Evolutionary conservation across 257 asterid species (phyloP).

Genomic region (Solanum appendiculatum): DNA sequence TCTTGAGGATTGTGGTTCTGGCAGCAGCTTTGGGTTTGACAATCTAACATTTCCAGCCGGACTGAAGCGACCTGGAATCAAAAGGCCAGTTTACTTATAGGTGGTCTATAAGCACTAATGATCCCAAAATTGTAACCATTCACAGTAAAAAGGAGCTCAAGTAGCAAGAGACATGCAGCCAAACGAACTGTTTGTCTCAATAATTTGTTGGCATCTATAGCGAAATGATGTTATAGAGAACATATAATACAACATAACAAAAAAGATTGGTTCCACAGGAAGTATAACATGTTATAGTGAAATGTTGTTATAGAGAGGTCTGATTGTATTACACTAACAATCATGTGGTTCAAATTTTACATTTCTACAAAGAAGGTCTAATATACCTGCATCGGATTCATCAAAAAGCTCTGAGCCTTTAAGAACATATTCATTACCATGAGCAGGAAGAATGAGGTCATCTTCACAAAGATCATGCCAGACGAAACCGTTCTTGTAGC

Average conservation of each 20-base stretch:
- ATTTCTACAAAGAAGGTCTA: neutral
- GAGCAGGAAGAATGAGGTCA: conserved; percentile 85
- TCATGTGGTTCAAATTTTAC: neutral
- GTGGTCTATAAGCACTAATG: neutral
- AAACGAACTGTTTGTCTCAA: neutral
- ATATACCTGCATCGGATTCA: conserved; percentile 38
- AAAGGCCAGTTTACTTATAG: neutral
- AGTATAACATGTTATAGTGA: too few species aligned
- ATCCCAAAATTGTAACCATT: neutral
- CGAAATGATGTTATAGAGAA: neutral
- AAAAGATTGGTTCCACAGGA: neutral
- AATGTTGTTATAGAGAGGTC: neutral
- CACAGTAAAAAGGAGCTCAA: neutral
- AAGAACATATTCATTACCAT: conserved; percentile 81
- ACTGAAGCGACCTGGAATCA: conserved; percentile 50
- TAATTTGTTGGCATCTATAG: neutral
- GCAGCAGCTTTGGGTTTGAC: conserved; percentile 60
- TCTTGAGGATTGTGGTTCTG: conserved; percentile 75
- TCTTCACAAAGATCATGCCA: conserved; percentile 94
- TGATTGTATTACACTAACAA: neutral
- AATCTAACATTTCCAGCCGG: conserved; percentile 47
- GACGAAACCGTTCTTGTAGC: conserved; percentile 84
- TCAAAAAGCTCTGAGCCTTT: conserved; percentile 93
- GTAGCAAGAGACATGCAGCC: neutral
- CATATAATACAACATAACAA: neutral